These are phyloP conservation scores for Erysimum pusillum DNA, from an alignment of 441 rosid genomes.

Conservation along the genomic window DNA sequence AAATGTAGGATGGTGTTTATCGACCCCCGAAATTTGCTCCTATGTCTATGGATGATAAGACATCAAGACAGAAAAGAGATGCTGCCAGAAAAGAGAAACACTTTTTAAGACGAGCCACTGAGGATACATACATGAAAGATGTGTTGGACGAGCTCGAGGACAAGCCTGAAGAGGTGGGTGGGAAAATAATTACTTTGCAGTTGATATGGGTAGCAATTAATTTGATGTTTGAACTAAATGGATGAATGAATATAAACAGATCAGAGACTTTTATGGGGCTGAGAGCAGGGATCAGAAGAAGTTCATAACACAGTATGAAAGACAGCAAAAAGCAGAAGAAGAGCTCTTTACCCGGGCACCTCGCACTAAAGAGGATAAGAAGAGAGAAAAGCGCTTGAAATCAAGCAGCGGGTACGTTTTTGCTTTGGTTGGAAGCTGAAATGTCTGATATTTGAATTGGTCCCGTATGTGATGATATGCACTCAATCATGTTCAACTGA, in stretches of 20 bases:
- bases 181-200: slow-evolving; percentile 4
- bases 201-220: slow-evolving; percentile 24
- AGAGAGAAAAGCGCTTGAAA: slow-evolving; percentile 68
- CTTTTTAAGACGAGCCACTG: slow-evolving; percentile 60
- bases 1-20: slow-evolving; percentile 67
- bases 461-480: not conserved
- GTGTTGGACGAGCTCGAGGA: slow-evolving; percentile 80
- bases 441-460: slow-evolving; percentile 22
- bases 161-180: slow-evolving; percentile 65
- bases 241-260: slow-evolving; percentile 51
- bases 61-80: slow-evolving; percentile 74
- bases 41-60: slow-evolving; percentile 67
- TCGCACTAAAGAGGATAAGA: slow-evolving; percentile 73
- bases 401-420: slow-evolving; percentile 79
- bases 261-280: slow-evolving; percentile 65
- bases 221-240: slow-evolving; percentile 22
- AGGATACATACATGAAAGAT: slow-evolving; percentile 65
- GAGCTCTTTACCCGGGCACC: slow-evolving; percentile 81
- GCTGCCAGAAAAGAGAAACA: slow-evolving; percentile 73
- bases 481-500: slow-evolving; percentile 32
- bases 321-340: slow-evolving; percentile 76
- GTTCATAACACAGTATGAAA: slow-evolving; percentile 66
- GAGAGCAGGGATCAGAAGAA: slow-evolving; percentile 73
- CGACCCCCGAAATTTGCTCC: slow-evolving; percentile 85
- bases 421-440: slow-evolving; percentile 10